Percentiles rank a stretch among this genome's conserved stretches.
Evolutionary conservation across 1,139 yeast genomes (phyloP).

Genomic region (Pichia cactophila): DNA sequence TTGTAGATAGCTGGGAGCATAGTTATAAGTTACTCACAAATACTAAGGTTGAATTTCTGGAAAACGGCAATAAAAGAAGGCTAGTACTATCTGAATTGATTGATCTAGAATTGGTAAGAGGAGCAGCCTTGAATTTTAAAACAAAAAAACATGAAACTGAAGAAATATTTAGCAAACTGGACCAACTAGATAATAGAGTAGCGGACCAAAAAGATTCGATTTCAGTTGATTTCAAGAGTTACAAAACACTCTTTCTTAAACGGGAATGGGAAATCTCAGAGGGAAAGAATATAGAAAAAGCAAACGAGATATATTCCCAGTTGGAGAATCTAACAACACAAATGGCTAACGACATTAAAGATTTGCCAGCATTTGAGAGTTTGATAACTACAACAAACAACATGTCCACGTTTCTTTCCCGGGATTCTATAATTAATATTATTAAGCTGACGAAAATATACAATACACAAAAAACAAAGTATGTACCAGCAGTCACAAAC

Average conservation of each 20-base stretch:
- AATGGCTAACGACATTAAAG: slow-evolving; percentile 14
- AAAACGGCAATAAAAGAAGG: slow-evolving; percentile 16
- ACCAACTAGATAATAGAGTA: slow-evolving; percentile 26
- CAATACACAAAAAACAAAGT: slow-evolving; percentile 25
- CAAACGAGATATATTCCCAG: slow-evolving; percentile 16
- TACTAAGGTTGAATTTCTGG: slow-evolving; percentile 29
- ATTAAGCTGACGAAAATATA: slow-evolving; percentile 22
- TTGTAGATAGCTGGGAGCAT: slow-evolving; percentile 42
- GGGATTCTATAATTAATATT: slow-evolving; percentile 21
- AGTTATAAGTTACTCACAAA: slow-evolving; percentile 36
- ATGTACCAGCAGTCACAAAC: slow-evolving; percentile 26
- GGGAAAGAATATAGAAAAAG: slow-evolving; percentile 12
- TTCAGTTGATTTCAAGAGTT: slow-evolving; percentile 21
- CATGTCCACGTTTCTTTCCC: slow-evolving; percentile 23
- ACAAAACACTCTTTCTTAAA: slow-evolving; percentile 19
- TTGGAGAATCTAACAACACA: slow-evolving; percentile 19
- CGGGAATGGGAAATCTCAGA: slow-evolving; percentile 12
- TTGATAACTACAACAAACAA: slow-evolving; percentile 23
- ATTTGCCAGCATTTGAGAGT: slow-evolving; percentile 26
- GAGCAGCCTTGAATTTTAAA: slow-evolving; percentile 26
- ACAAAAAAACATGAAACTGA: slow-evolving; percentile 23
- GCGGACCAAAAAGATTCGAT: slow-evolving; percentile 18
- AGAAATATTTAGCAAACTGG: slow-evolving; percentile 23
- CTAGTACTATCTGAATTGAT: slow-evolving; percentile 26
- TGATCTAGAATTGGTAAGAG: slow-evolving; percentile 22